A percentile compares a stretch with the other conserved stretches of the same genome.
Conservation (phyloP, 441 rosid species). For the Adansonia madagascariensis region DNA sequence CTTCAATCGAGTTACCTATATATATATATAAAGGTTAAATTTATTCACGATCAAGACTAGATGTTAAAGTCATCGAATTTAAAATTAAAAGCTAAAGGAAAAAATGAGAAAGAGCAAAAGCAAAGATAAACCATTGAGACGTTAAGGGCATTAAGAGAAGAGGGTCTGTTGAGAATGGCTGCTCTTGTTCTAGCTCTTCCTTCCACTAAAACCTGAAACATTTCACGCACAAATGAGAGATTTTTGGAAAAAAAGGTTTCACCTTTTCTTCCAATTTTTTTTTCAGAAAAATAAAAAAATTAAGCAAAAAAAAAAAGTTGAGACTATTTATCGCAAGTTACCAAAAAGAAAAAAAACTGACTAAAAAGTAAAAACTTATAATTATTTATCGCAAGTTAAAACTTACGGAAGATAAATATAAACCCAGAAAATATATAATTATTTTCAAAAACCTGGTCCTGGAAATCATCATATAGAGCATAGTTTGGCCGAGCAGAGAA, state of each 20-base stretch:
- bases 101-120: background rate
- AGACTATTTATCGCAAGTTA: background rate
- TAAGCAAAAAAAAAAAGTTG: background rate
- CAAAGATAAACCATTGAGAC: slow-evolving; percentile 58
- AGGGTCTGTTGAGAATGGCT: slow-evolving; percentile 74
- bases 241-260: background rate
- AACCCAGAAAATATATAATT: slow-evolving; percentile 8
- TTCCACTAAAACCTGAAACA: slow-evolving; percentile 77
- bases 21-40: background rate
- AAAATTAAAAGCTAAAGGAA: background rate
- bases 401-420: background rate
- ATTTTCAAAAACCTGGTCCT: slow-evolving; percentile 60
- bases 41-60: background rate
- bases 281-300: background rate
- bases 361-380: background rate
- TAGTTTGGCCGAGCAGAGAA: slow-evolving; percentile 74
- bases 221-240: slow-evolving; percentile 14
- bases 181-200: slow-evolving; percentile 93
- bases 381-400: background rate
- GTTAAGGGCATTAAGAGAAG: slow-evolving; percentile 78
- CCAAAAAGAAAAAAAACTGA: background rate
- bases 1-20: slow-evolving; percentile 65
- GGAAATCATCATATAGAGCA: slow-evolving; percentile 45
- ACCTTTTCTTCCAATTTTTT: slow-evolving; percentile 16
- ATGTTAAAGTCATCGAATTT: slow-evolving; percentile 3